Base-by-base conservation (phyloP, 345 rosid genomes). In the Acer campestre region DNA sequence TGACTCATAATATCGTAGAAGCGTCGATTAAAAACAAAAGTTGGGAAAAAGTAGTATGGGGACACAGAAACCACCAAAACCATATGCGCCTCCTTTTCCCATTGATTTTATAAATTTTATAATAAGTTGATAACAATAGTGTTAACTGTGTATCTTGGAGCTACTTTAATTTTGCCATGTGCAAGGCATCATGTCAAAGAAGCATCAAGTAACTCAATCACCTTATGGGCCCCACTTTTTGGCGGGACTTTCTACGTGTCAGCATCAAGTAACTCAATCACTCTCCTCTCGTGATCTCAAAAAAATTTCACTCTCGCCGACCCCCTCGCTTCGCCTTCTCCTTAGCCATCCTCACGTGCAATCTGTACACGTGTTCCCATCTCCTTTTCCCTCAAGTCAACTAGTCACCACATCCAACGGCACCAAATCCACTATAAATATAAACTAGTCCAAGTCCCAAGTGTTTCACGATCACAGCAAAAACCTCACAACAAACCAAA, bases 391-490 rank as follows among this genome's bases (percentile, higher is more conserved):
- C 66, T 23, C 7, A 78, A 78, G 79, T 84, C 83, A 83, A 78
- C 79, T 12, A 25, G 81, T 83, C 91, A 58, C 61, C 75, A 10
- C 23, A 86, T 89, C 93, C 67, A 20, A 88, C 89, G 95, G 86
- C 55, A 48, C 22, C 16, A 25, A 56, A 14, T 67, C 61, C 40
- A 61, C 75, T 78, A 68, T 73, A 73, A 77, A 75, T 72, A 71
- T 0, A 17, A 38, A 35, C 38, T 35, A 35, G 38, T 35, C 38
- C 38, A 35, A 35, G 38, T 35, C 38, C 38, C 6, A 35, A 35
- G 35, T 9, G n/a, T 46, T 44, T 42, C 46, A n/a, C 29, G 10
- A 11, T 46, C 49, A 11, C 49, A n/a, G 27, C 13, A 29, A 38
- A 38, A 14, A 8, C 29, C 55, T 74, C 44, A 20, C 31, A 29